Conservation (phyloP, 2,329 filamentous ascomycete genomes). For the Hymenoscyphus salicellus region DNA sequence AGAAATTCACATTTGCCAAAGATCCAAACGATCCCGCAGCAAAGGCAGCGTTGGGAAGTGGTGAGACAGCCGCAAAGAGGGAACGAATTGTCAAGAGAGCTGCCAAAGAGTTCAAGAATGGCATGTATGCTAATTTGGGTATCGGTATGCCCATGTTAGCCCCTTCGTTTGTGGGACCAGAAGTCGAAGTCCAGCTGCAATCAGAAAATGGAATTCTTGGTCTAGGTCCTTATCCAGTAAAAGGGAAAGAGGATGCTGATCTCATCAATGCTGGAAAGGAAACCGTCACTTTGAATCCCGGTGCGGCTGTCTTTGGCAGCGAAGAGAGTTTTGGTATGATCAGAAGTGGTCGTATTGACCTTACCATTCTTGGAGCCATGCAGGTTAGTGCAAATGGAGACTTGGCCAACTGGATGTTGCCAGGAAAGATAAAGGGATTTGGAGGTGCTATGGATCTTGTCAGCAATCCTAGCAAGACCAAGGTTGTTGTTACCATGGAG, state of each 20-base stretch:
- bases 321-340: constrained; percentile 95
- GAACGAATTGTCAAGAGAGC: constrained; percentile 82
- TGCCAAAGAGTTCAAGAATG: constrained; percentile 89
- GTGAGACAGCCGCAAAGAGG: constrained; percentile 57
- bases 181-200: constrained; percentile 77
- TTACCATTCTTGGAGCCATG: constrained; percentile 88
- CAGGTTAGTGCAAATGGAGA: constrained; percentile 64
- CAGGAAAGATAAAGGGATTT: constrained; percentile 82
- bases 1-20: constrained; percentile 80
- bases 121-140: constrained; percentile 90
- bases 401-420: constrained; percentile 89
- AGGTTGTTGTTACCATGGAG: constrained; percentile 96
- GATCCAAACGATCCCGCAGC: constrained; percentile 34
- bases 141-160: constrained; percentile 95
- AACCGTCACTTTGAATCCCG: constrained; percentile 79
- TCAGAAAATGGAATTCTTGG: constrained; percentile 80
- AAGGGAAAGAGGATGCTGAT: constrained; percentile 78
- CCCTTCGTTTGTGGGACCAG: constrained; percentile 74
- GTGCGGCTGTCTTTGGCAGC: constrained; percentile 77
- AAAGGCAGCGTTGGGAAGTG: constrained; percentile 35
- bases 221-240: constrained; percentile 67
- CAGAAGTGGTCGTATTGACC: constrained; percentile 77
- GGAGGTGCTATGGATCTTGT: constrained; percentile 93
- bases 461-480: constrained; percentile 77
- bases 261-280: constrained; percentile 93